Conservation (phyloP, 2,329 filamentous ascomycete genomes). For the Calonectria pauciramosa region DNA sequence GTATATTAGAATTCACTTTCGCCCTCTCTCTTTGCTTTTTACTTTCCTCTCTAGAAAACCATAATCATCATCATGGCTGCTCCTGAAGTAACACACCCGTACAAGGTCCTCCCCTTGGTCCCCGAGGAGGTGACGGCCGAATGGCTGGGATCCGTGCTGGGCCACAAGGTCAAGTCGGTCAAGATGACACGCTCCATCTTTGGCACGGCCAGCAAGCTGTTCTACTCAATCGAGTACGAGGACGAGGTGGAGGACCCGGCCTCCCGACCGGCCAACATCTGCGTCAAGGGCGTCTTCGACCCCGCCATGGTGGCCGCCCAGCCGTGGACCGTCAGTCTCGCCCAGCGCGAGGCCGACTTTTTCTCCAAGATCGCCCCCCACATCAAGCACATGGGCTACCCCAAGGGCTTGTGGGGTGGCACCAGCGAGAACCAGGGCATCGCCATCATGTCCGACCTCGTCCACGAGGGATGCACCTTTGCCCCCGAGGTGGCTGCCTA, state of each 20-base stretch:
- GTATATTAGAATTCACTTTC: background rate
- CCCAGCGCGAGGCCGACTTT: conserved; percentile 55
- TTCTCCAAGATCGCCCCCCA: conserved; percentile 51
- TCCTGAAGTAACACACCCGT: background rate
- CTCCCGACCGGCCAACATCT: conserved; percentile 1
- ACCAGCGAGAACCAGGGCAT: conserved; percentile 53
- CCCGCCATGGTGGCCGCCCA: conserved; percentile 47
- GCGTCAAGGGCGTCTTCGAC: conserved; percentile 55
- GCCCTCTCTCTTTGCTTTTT: background rate
- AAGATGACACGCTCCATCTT: conserved; percentile 11
- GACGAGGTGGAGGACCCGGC: background rate
- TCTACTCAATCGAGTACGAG: background rate
- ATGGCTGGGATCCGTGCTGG: conserved; percentile 5
- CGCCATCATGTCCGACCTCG: conserved; percentile 54
- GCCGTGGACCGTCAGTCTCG: conserved; percentile 44
- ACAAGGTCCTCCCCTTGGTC: background rate
- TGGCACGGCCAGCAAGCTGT: conserved; percentile 11
- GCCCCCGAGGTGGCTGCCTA: conserved; percentile 49
- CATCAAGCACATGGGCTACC: conserved; percentile 49
- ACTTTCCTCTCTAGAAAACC: background rate
- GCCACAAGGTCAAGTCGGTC: conserved; percentile 5
- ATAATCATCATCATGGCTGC: background rate
- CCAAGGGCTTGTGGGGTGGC: conserved; percentile 55
- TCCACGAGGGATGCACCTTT: conserved; percentile 50
- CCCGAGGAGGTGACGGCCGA: conserved; percentile 10